Percentiles rank a stretch among this genome's conserved stretches.
These are phyloP conservation scores for Plantago ovata DNA, from an alignment of 257 asterid species.

Conservation along the genomic window DNA sequence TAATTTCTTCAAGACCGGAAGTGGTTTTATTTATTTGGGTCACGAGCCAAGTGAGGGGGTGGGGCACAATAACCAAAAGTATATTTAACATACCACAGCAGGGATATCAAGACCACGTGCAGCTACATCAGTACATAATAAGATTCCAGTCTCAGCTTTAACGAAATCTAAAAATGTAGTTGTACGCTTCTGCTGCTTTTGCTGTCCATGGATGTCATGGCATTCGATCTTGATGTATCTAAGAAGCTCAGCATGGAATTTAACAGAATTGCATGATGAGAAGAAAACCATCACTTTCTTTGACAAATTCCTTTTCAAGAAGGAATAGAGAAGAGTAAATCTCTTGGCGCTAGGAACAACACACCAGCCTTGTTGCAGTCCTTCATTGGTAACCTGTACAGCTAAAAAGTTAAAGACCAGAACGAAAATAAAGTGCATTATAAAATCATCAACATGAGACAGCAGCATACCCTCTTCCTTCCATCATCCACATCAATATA, in stretches of 20 bases:
- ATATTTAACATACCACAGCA: constrained; percentile 65
- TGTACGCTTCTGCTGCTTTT: constrained; percentile 89
- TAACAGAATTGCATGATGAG: constrained; percentile 88
- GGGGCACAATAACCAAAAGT: neutral
- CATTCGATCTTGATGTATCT: constrained; percentile 71
- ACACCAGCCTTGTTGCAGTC: constrained; percentile 94
- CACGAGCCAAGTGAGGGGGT: neutral
- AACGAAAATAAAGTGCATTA: neutral
- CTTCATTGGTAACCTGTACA: constrained; percentile 85
- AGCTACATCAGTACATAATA: constrained; percentile 92
- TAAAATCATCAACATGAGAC: constrained; percentile 4
- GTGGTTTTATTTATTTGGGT: no score
- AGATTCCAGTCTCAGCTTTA: constrained; percentile 78
- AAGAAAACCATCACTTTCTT: constrained; percentile 99
- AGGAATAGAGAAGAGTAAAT: constrained; percentile 86
- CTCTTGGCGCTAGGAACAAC: constrained; percentile 76
- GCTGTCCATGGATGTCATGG: constrained; percentile 83
- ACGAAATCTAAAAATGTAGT: constrained; percentile 81
- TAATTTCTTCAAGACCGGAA: no score
- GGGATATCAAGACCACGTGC: constrained; percentile 99
- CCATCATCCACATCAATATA: constrained; percentile 88
- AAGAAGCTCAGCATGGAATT: constrained; percentile 83
- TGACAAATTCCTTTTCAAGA: constrained; percentile 72
- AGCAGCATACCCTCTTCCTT: constrained; percentile 57
- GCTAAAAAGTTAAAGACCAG: constrained; percentile 8